Conservation (phyloP, 2,329 filamentous ascomycete genomes). For the Fusarium musae region DNA sequence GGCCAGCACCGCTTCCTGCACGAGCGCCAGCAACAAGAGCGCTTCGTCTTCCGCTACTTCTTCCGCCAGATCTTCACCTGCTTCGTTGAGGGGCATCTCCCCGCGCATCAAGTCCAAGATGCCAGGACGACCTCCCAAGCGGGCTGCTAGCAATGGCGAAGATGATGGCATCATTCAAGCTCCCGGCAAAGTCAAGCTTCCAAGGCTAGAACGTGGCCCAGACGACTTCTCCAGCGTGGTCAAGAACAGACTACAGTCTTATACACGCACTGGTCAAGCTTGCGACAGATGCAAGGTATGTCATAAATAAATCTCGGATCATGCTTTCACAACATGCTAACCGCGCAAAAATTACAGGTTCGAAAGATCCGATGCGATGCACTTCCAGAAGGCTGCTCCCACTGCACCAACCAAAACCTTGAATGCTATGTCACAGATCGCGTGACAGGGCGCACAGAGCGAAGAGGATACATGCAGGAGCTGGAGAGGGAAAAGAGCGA, state of each 20-base stretch:
- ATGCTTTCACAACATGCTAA: slow-evolving; percentile 6
- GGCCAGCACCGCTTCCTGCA: slow-evolving; percentile 26
- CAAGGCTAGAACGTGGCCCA: slow-evolving; percentile 59
- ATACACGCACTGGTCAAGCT: slow-evolving; percentile 79
- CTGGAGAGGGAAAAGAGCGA: slow-evolving; percentile 78
- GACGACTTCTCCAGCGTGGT: slow-evolving; percentile 67
- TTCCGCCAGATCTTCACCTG: slow-evolving; percentile 26
- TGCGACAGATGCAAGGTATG: slow-evolving; percentile 88
- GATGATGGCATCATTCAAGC: slow-evolving; percentile 42
- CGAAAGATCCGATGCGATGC: slow-evolving; percentile 91
- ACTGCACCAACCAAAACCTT: slow-evolving; percentile 79
- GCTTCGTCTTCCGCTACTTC: slow-evolving; percentile 16
- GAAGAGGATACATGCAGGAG: slow-evolving; percentile 80
- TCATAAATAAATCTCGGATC: background rate
- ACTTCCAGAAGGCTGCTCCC: slow-evolving; percentile 81
- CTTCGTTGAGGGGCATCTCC: slow-evolving; percentile 31
- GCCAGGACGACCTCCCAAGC: slow-evolving; percentile 41
- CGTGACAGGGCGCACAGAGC: slow-evolving; percentile 83
- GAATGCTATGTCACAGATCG: slow-evolving; percentile 88
- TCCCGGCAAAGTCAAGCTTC: slow-evolving; percentile 58
- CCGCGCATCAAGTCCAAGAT: slow-evolving; percentile 39
- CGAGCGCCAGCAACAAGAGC: slow-evolving; percentile 16
- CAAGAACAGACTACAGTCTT: slow-evolving; percentile 65
- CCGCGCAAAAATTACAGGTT: slow-evolving; percentile 59
- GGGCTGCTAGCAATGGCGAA: slow-evolving; percentile 45